Base-by-base conservation (phyloP, 495 filamentous ascomycete genomes). In the Hyaloscypha finlandica region DNA sequence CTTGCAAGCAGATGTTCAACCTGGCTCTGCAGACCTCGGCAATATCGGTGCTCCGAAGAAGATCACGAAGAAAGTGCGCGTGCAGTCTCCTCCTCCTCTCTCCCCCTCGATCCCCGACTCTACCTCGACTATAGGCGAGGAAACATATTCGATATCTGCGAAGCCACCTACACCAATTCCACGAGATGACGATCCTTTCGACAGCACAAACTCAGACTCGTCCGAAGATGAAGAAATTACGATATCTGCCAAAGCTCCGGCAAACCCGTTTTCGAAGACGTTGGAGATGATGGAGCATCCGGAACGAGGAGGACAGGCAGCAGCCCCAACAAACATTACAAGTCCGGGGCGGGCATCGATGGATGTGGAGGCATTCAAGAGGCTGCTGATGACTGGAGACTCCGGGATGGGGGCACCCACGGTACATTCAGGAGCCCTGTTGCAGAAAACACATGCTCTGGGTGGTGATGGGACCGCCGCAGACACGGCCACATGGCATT, bases 341-440 rank as follows among this genome's bases (percentile, higher is more conserved):
- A 67, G 57, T n/a, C 65, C 70, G 12, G 71, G 69, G 19, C 83
- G 76, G 62, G 77, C 79, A 25, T 75, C 79, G 1, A 74, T 89
- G 56, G 86, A 89, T 73, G 87, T 90, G 1, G 81, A 86, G 67
- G 84, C 86, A 5, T 89, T 89, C 69, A 83, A 84, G 68, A 77
- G 83, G 66, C 73, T 90, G 29, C 72, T 89, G 29, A 75, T 90
- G 74, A 89, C 86, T 4, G 88, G 87, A 6, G 79, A 83, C 70
- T 74, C 81, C 31, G 79, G 78, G 11, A 12, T 70, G n/a, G 66
- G 48, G 6, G 65, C 65, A 48, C 48, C 66, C 57, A 54, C 37
- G 19, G 57, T 3, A 35, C 61, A 56, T 6, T 42, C 37, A 14
- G 58, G 60, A 12, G 1, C 65, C 19, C 70, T 48, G 56, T 54